These are phyloP conservation scores for Botrytis aclada DNA, from an alignment of 2,329 filamentous ascomycete species.

Conservation along the genomic window DNA sequence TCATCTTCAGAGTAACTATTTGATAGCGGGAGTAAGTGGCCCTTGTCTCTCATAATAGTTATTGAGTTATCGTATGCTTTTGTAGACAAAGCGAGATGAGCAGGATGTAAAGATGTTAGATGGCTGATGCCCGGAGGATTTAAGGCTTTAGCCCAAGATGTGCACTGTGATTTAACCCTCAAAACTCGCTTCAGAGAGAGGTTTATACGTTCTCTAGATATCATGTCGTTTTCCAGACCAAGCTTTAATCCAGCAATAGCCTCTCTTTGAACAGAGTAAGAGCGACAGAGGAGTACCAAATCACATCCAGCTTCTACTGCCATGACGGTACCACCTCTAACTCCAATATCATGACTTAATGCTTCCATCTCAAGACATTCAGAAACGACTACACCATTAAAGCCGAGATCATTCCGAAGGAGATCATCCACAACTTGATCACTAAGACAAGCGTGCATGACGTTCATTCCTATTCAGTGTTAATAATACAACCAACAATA, in stretches of 20 bases:
- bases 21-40: slow-evolving; percentile 77
- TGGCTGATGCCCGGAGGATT: slow-evolving; percentile 76
- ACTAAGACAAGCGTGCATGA: slow-evolving; percentile 95
- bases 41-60: slow-evolving; percentile 86
- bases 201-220: slow-evolving; percentile 74
- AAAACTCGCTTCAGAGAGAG: slow-evolving; percentile 78
- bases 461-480: slow-evolving; percentile 70
- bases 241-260: slow-evolving; percentile 87
- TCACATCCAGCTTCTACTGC: slow-evolving; percentile 96
- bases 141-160: slow-evolving; percentile 87
- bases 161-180: slow-evolving; percentile 77
- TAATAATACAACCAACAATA: neutral
- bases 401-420: slow-evolving; percentile 82
- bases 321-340: slow-evolving; percentile 95
- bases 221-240: slow-evolving; percentile 86
- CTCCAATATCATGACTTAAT: slow-evolving; percentile 91
- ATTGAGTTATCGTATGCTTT: slow-evolving; percentile 91
- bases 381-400: slow-evolving; percentile 88
- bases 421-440: slow-evolving; percentile 92
- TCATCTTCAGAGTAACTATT: slow-evolving; percentile 84
- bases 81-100: slow-evolving; percentile 76
- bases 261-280: slow-evolving; percentile 84
- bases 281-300: slow-evolving; percentile 81
- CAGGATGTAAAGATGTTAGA: slow-evolving; percentile 76
- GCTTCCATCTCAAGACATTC: slow-evolving; percentile 98